phyloP scores from a whole-genome alignment of 2,329 filamentous ascomycete species.

The Cordyceps fumosorosea region DNA sequence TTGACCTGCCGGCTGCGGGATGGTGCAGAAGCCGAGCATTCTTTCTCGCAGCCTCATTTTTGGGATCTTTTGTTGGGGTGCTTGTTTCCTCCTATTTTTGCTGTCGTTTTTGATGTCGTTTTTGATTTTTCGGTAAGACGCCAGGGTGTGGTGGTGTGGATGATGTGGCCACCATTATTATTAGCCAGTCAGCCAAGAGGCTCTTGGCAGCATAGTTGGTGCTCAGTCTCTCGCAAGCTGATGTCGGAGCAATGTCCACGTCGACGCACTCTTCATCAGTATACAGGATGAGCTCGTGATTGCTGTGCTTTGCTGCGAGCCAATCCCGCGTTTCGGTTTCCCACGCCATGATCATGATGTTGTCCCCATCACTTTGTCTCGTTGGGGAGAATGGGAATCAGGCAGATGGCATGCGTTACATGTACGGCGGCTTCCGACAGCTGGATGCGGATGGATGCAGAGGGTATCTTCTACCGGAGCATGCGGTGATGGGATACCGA shows the following conservation, averaged over 20 bases:
- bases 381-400: background rate
- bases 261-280: background rate
- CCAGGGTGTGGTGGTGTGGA: background rate
- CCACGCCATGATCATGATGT: background rate
- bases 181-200: background rate
- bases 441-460: background rate
- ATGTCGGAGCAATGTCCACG: background rate
- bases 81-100: background rate
- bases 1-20: background rate
- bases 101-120: background rate
- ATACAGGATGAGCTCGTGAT: background rate
- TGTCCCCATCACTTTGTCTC: background rate
- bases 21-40: background rate
- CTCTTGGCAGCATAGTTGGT: background rate
- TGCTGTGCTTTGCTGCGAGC: background rate
- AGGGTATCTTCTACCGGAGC: background rate
- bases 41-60: conserved; percentile 2
- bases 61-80: background rate
- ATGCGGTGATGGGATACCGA: background rate
- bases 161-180: background rate
- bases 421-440: background rate
- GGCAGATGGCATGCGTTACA: background rate
- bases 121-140: background rate
- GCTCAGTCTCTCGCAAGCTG: background rate
- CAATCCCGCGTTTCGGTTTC: background rate